Conservation (phyloP, 2,329 filamentous ascomycete genomes). For the Knoxdaviesia proteae region DNA sequence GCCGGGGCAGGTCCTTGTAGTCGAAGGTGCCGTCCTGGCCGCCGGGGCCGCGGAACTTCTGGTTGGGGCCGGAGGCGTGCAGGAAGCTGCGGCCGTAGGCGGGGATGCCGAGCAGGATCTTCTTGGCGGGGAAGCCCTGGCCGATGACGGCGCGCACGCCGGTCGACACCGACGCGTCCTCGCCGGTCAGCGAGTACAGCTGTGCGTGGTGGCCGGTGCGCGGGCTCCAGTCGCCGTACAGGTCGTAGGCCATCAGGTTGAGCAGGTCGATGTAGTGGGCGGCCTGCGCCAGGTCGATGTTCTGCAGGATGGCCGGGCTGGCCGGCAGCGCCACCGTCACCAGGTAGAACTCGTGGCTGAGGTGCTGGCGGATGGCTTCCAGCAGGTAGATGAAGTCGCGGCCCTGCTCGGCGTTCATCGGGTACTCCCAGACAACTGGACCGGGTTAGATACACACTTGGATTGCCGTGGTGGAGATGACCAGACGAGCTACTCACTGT, state of each 20-base stretch:
- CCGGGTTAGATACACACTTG: not conserved
- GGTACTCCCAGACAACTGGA: conserved; percentile 65
- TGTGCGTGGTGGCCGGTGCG: conserved; percentile 57
- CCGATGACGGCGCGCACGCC: conserved; percentile 44
- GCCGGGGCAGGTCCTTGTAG: conserved; percentile 46
- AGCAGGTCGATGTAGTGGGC: conserved; percentile 50
- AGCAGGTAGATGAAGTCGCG: conserved; percentile 50
- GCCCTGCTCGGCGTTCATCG: conserved; percentile 43
- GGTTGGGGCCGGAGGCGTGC: conserved; percentile 40
- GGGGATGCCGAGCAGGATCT: conserved; percentile 57
- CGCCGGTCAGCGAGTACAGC: conserved; percentile 40
- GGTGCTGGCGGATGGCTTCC: conserved; percentile 39
- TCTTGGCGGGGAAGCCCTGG: conserved; percentile 45
- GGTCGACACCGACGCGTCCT: conserved; percentile 43
- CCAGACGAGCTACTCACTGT: conserved; percentile 31
- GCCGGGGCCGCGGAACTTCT: conserved; percentile 30
- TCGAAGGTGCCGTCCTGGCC: conserved; percentile 54
- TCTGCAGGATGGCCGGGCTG: conserved; percentile 40
- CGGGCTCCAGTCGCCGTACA: conserved; percentile 48
- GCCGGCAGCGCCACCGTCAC: conserved; percentile 56
- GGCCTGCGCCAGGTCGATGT: conserved; percentile 44
- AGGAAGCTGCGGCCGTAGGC: conserved; percentile 59
- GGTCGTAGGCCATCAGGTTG: conserved; percentile 68
- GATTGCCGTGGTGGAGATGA: not conserved
- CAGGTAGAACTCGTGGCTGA: conserved; percentile 48